Conservation (phyloP, 352 stramenopile species). For the Phytophthora hybrid region DNA sequence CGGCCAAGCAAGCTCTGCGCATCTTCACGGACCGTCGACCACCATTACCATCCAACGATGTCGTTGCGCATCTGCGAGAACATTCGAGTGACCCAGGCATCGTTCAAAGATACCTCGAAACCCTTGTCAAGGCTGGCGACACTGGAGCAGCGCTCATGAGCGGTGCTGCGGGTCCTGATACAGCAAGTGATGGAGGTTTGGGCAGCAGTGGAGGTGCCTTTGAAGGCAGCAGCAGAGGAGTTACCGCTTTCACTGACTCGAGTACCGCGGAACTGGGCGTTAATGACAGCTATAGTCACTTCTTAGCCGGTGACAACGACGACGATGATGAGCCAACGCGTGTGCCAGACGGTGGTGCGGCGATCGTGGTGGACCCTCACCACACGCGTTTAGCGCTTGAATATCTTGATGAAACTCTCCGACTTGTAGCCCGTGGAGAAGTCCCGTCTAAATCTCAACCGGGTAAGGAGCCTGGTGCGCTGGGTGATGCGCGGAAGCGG, state of each 20-base stretch:
- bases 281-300: conserved; percentile 88
- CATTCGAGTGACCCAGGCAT: conserved; percentile 78
- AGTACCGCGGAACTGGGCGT: conserved; percentile 49
- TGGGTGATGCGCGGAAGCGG: conserved; percentile 82
- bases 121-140: conserved; percentile 68
- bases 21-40: conserved; percentile 85
- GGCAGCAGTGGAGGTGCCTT: conserved; percentile 11
- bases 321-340: conserved; percentile 57
- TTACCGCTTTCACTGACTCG: conserved; percentile 35
- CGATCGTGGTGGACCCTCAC: conserved; percentile 68
- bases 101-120: conserved; percentile 87
- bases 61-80: conserved; percentile 79
- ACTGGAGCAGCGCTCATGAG: conserved; percentile 21
- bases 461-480: conserved; percentile 72
- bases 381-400: conserved; percentile 88
- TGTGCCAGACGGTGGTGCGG: conserved; percentile 24
- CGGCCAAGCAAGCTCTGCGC: conserved; percentile 78
- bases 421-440: conserved; percentile 72
- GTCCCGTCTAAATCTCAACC: conserved; percentile 85
- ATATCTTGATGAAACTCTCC: conserved; percentile 87
- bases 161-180: conserved; percentile 8
- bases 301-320: conserved; percentile 71
- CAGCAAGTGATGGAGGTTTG: conserved; percentile 9
- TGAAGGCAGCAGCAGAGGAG: conserved; percentile 38
- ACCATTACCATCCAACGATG: conserved; percentile 77